Base-by-base conservation (phyloP, 2,329 filamentous ascomycete genomes). In the Mariannaea elegans region DNA sequence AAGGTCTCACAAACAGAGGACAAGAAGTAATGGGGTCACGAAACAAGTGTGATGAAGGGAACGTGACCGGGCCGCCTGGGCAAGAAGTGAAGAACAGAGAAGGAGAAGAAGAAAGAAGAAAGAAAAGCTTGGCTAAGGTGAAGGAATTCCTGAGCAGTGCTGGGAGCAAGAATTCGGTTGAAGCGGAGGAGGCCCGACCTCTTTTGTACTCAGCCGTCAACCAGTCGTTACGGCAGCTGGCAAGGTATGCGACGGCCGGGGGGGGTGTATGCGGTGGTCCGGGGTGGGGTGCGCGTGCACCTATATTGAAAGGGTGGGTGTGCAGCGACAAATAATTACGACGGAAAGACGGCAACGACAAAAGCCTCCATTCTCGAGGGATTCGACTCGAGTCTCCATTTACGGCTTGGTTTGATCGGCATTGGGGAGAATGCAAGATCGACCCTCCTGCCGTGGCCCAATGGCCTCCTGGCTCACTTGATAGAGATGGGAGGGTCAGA, bases 81-180 rank as follows among this genome's bases (percentile, higher is more conserved):
- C 56, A 54, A 36, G 53, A 64, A 60, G 52, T 45, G 55, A 49
- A 46, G 36, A 41, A 51, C 53, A 57, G 64, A 61, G 23, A 57
- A 54, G 51, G 45, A 59, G 56, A 56, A 59, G 59, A 59, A 42
- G 50, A 36, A 66, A 59, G 59, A 65, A 54, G 54, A 61, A 64
- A 49, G 46, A 3, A 66, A 59, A 57, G 57, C 47, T 44, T 55
- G 55, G 48, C 32, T 44, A 56, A 50, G 53, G 21, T 45, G 51
- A 48, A 46, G 41, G 56, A 66, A 65, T 70, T 69, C 65, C 66
- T 69, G 61, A 63, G 67, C 54, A 58, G 59, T 69, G 59, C 67
- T 67, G 65, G 52, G 44, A 44, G 10, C n/a, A 38, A 39, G 48
- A 50, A 48, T 16, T 32, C 48, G 48, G 19, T 18, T 38, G 42